Evolutionary conservation across 2,329 filamentous ascomycete genomes (phyloP).

Genomic region (Drechslera avenae): DNA sequence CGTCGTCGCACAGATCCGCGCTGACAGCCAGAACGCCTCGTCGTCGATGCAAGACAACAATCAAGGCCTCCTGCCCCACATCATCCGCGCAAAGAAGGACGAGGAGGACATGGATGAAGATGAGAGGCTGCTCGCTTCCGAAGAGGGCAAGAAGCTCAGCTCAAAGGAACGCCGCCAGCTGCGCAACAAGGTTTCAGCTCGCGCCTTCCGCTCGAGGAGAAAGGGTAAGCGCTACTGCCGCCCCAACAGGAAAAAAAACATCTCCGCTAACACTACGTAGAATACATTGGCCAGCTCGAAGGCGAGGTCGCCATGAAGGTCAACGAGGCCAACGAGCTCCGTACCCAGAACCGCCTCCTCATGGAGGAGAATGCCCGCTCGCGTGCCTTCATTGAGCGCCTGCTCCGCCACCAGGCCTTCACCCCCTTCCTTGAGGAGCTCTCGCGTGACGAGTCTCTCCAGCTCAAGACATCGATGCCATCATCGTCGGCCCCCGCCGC

Average conservation of each 20-base stretch:
- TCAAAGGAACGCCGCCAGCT: slow-evolving; percentile 96
- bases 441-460: slow-evolving; percentile 46
- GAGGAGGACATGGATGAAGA: slow-evolving; percentile 99
- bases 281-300: slow-evolving; percentile 96
- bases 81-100: slow-evolving; percentile 82
- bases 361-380: slow-evolving; percentile 86
- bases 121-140: slow-evolving; percentile 88
- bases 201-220: slow-evolving; percentile 94
- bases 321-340: slow-evolving; percentile 81
- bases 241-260: neutral
- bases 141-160: slow-evolving; percentile 98
- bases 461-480: slow-evolving; percentile 38
- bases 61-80: slow-evolving; percentile 63
- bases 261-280: slow-evolving; percentile 65
- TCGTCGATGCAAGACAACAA: slow-evolving; percentile 59
- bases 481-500: slow-evolving; percentile 37
- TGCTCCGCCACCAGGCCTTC: slow-evolving; percentile 60
- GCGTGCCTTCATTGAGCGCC: slow-evolving; percentile 77
- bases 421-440: slow-evolving; percentile 54
- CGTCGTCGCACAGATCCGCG: slow-evolving; percentile 88
- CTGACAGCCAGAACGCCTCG: slow-evolving; percentile 61
- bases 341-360: slow-evolving; percentile 79
- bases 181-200: slow-evolving; percentile 98
- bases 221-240: slow-evolving; percentile 73
- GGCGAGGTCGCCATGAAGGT: slow-evolving; percentile 82